Evolutionary conservation across 176 grass and related monocot genomes (phyloP), one percentile per base, ranked within the genome.

Genomic region (Phyllostachys edulis): DNA sequence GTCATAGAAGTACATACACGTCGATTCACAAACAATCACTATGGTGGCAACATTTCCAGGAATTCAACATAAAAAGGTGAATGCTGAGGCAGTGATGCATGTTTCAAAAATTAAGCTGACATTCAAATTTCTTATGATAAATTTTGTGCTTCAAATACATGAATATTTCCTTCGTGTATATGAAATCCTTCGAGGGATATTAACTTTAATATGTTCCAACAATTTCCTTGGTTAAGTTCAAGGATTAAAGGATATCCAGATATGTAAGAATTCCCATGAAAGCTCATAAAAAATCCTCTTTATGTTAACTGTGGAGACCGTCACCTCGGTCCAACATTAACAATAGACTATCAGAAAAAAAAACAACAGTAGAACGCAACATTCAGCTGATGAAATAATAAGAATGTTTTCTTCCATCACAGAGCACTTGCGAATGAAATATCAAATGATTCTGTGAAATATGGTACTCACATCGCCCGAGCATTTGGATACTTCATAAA

Each of bases 401-500:
- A 23, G 20, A 57, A n/a, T 57, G 20, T n/a, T 57, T 57, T 23
- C 55, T 9, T n/a, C 55, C 3, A 32, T 20, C 17, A 10, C 10
- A 76, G 49, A 36, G 3, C 15, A 36, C 11, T 46, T 49, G 27
- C 4, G 1, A 37, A 51, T 32, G 29, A 57, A 57, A 73, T 59
- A 82, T 37, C 5, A 14, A 71, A 78, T 10, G 8, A 1, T 59
- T 9, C 3, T 23, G 7, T 61, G 16, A 18, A 80, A 56, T 5
- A 85, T 14, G 16, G 15, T 82, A 87, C 93, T 99, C 61, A 99
- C 93, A 82, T 99, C 93, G 39, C 93, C 96, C 55, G 78, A 92
- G 80, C 96, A 99, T 80, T 92, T 88, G 60, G 96, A 92, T 29
- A 96, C 93, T 75, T 91, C 91, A 76, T 96, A 90, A 68, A 99